A percentile compares a stretch with the other conserved stretches of the same genome.
phyloP scores from a whole-genome alignment of 2,329 filamentous ascomycete genomes.

The Mariannaea elegans region DNA sequence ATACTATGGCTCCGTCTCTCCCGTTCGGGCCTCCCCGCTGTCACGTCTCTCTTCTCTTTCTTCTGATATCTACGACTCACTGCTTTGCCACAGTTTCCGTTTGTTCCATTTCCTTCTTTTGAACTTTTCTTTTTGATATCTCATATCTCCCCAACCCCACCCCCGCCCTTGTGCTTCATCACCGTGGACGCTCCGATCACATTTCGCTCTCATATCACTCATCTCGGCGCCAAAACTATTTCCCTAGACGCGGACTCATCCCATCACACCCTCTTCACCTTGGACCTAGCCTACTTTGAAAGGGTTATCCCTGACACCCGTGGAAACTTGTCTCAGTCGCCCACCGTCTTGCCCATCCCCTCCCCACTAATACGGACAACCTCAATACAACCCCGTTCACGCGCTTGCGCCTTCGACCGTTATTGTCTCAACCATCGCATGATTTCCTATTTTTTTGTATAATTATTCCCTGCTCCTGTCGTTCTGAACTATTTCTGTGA shows the following conservation, averaged over 20 bases:
- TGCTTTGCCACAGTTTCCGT: constrained; percentile 30
- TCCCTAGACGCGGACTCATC: constrained; percentile 37
- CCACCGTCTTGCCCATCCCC: constrained; percentile 35
- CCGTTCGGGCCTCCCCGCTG: constrained; percentile 35
- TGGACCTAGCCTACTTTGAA: constrained; percentile 35
- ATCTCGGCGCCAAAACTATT: constrained; percentile 29
- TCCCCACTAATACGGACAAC: constrained; percentile 42
- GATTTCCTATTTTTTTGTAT: constrained; percentile 10
- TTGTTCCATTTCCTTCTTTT: constrained; percentile 20
- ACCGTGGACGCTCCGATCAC: constrained; percentile 23
- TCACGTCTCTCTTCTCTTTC: constrained; percentile 25
- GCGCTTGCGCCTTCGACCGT: constrained; percentile 23
- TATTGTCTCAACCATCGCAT: constrained; percentile 23
- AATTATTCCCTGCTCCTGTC: constrained; percentile 9
- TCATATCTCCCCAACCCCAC: constrained; percentile 17
- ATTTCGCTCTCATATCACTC: constrained; percentile 19
- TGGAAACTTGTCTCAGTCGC: constrained; percentile 32
- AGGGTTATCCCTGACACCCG: constrained; percentile 31
- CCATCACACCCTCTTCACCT: constrained; percentile 37
- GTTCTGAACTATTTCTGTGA: constrained; percentile 7
- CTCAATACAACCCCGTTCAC: constrained; percentile 31
- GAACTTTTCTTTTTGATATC: constrained; percentile 11
- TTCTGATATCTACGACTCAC: constrained; percentile 26
- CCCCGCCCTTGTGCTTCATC: constrained; percentile 31
- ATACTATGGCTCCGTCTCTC: constrained; percentile 41